Evolutionary conservation across 805 yeast species (phyloP).

Genomic region (Zygoascus biomembranicola): DNA sequence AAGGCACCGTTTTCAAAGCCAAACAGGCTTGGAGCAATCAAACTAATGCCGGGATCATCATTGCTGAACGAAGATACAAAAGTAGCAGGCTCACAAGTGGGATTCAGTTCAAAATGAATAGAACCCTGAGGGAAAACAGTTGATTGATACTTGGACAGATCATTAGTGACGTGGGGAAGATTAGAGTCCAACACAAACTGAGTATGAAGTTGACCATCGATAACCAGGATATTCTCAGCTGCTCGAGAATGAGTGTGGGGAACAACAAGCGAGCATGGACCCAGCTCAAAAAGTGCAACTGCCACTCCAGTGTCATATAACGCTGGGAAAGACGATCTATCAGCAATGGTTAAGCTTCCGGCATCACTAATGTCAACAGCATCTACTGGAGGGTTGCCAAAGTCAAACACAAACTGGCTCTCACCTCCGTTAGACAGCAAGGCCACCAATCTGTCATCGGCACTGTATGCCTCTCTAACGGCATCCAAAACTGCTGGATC

Average conservation of each 20-base stretch:
- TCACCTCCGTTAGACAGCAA: conserved; percentile 9
- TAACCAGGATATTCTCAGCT: conserved; percentile 13
- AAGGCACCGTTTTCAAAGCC: conserved; percentile 1
- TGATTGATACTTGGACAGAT: conserved; percentile 9
- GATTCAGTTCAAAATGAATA: conserved; percentile 16
- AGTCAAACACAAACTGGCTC: conserved; percentile 13
- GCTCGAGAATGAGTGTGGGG: conserved; percentile 16
- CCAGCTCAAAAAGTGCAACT: conserved; percentile 9
- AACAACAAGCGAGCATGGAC: conserved; percentile 15
- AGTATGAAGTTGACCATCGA: conserved; percentile 12
- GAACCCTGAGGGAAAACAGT: conserved; percentile 18
- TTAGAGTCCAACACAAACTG: conserved; percentile 12
- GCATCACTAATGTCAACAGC: conserved; percentile 4
- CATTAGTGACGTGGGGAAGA: conserved; percentile 9
- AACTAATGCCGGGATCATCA: conserved; percentile 17
- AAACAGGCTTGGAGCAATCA: conserved; percentile 7
- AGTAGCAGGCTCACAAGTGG: conserved; percentile 14
- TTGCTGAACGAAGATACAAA: conserved; percentile 12
- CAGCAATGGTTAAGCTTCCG: conserved; percentile 11
- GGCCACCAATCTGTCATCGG: conserved; percentile 6
- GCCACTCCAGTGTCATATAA: conserved; percentile 12
- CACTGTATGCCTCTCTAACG: conserved; percentile 1
- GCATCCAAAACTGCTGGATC: neutral
- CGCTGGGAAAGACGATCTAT: conserved; percentile 14
- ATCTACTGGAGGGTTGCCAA: conserved; percentile 10